Evolutionary conservation across 768 basidiomycete species (phyloP).

Genomic region (Amanita polypyramis): DNA sequence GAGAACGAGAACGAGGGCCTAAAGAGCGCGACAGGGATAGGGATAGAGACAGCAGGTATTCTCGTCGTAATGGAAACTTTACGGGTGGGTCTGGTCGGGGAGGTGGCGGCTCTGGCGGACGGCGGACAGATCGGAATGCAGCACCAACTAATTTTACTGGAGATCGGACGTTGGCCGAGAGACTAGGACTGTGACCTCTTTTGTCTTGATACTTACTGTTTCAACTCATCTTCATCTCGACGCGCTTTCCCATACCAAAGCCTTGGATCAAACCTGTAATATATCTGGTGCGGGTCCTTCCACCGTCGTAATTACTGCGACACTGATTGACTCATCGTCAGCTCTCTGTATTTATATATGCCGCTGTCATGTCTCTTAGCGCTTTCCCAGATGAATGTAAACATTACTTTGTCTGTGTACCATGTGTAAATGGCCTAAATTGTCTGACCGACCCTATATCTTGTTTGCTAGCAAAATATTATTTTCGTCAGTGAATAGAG

Average conservation of each 20-base stretch:
- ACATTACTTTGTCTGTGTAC: neutral
- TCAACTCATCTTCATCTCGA: slow-evolving; percentile 6
- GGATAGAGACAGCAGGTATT: slow-evolving; percentile 21
- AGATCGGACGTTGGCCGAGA: slow-evolving; percentile 79
- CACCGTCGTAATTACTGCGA: slow-evolving; percentile 12
- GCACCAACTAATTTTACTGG: slow-evolving; percentile 24
- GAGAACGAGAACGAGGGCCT: slow-evolving; percentile 7
- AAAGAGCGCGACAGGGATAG: slow-evolving; percentile 12
- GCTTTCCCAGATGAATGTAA: slow-evolving; percentile 1
- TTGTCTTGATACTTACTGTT: slow-evolving; percentile 9
- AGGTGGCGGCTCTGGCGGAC: slow-evolving; percentile 20
- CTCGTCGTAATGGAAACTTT: slow-evolving; percentile 33
- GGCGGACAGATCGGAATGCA: slow-evolving; percentile 24
- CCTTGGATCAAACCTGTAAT: slow-evolving; percentile 14
- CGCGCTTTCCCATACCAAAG: slow-evolving; percentile 11
- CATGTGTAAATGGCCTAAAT: neutral
- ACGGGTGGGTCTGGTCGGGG: slow-evolving; percentile 23
- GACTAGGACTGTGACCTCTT: slow-evolving; percentile 56
- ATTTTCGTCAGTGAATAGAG: neutral
- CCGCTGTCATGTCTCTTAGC: slow-evolving; percentile 8
- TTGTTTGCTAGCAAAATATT: neutral
- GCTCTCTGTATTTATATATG: slow-evolving; percentile 18
- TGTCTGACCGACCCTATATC: neutral
- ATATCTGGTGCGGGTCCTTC: slow-evolving; percentile 17
- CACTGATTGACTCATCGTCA: slow-evolving; percentile 15